Conservation (phyloP, 2,329 filamentous ascomycete species). For the Fusarium sp. region DNA sequence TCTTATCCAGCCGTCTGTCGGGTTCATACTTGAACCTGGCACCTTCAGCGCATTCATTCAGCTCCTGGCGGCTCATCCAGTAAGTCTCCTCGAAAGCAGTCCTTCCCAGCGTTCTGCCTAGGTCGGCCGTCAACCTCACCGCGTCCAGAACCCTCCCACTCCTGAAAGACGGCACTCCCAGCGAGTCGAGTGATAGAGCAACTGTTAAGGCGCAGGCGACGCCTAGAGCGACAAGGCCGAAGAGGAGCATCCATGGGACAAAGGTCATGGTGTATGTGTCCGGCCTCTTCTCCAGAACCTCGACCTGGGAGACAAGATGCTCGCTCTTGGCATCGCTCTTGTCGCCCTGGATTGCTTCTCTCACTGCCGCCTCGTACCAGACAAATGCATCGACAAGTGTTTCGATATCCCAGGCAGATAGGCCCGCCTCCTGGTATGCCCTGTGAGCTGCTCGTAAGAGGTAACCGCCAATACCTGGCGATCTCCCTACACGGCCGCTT, state of each 20-base stretch:
- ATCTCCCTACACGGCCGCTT: not conserved
- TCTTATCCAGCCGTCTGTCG: not conserved
- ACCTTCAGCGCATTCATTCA: slow-evolving; percentile 18
- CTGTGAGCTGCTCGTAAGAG: slow-evolving; percentile 4
- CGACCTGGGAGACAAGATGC: not conserved
- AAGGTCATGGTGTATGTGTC: slow-evolving; percentile 27
- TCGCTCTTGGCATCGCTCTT: not conserved
- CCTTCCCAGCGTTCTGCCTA: slow-evolving; percentile 26
- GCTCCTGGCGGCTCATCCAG: slow-evolving; percentile 8
- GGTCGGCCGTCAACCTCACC: slow-evolving; percentile 27
- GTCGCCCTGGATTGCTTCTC: not conserved
- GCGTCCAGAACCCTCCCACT: slow-evolving; percentile 16
- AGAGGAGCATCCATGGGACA: slow-evolving; percentile 29
- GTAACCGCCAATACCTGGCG: slow-evolving; percentile 18
- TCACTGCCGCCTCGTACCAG: slow-evolving; percentile 21
- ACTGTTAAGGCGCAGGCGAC: slow-evolving; percentile 16
- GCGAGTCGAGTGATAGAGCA: slow-evolving; percentile 21
- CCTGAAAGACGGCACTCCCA: slow-evolving; percentile 21
- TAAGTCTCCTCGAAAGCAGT: slow-evolving; percentile 21
- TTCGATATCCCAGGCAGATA: slow-evolving; percentile 9
- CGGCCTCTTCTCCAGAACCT: not conserved
- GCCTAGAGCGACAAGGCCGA: slow-evolving; percentile 17
- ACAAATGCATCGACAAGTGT: slow-evolving; percentile 25
- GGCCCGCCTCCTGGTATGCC: not conserved
- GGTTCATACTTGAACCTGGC: slow-evolving; percentile 19